Base-by-base conservation (phyloP, 2,329 filamentous ascomycete species). In the Penicillium capsulatum region DNA sequence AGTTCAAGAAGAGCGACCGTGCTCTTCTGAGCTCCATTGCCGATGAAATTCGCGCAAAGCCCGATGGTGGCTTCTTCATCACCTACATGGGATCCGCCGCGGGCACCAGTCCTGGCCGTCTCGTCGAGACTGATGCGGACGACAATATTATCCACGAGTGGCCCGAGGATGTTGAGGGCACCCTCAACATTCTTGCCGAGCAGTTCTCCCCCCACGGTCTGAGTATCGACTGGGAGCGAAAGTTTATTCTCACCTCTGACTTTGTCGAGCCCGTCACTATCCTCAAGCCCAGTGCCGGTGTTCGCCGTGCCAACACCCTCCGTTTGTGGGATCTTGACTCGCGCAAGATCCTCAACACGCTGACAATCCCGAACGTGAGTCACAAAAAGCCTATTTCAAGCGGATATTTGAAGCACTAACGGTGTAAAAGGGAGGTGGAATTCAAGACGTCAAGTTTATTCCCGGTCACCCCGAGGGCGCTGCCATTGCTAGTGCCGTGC, bases 371-470 rank as follows among this genome's bases (percentile, higher is more conserved):
- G 15, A 55, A 77, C 34, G 74, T 72, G 54, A 50, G 68, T 31
- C 2, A n/a, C n/a, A n/a, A n/a, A n/a, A n/a, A n/a, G n/a, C n/a
- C n/a, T 13, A 11, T 3, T 1, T 7, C 6, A 15, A n/a, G 19
- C 1, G 10, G 3, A 1, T 6, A 6, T 15, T 22, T 2, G 11
- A 13, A 34, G n/a, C n/a, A 22, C 19, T 22, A 9, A 22, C 19
- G 5, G 9, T 6, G 16, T 16, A 26, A 3, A 17, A 68, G 63
- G 75, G 76, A 24, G 68, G 70, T 28, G 78, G 78, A 44, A 81
- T 81, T 35, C 77, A 81, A 53, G 78, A 82, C 47, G 74, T 82
- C 54, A 82, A 82, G 59, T 80, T 81, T 63, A 81, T 81, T 45
- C 79, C 78, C 1, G 74, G 75, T 7, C 76, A 81, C 66, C 55